These are phyloP conservation scores for Phyllosticta citriasiana DNA, from an alignment of 2,329 filamentous ascomycete genomes.

Conservation along the genomic window DNA sequence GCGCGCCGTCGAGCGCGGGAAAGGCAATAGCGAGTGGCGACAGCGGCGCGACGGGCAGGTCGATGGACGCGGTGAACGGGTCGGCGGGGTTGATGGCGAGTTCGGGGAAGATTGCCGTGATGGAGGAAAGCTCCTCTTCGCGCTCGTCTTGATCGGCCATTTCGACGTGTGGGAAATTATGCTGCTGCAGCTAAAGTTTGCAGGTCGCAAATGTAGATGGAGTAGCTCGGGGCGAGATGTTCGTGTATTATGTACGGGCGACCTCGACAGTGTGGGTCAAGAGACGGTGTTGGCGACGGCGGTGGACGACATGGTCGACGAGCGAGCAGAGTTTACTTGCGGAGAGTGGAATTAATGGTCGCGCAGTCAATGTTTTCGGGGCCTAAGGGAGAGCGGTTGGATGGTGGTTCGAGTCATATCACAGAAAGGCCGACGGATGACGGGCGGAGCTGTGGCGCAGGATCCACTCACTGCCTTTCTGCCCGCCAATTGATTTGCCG, in stretches of 20 bases:
- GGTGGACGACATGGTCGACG: too few species aligned
- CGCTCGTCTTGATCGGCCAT: conserved; percentile 40
- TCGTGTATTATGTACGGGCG: background rate
- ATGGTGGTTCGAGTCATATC: too few species aligned
- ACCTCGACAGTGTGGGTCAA: background rate
- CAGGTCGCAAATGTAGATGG: background rate
- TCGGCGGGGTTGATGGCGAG: conserved; percentile 38
- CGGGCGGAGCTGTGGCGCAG: too few species aligned
- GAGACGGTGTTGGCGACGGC: background rate
- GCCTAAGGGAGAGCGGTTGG: too few species aligned
- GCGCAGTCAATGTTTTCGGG: too few species aligned
- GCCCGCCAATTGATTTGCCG: too few species aligned
- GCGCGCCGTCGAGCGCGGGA: conserved; percentile 22
- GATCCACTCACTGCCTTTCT: too few species aligned
- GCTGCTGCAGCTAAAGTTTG: background rate
- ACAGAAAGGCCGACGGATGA: too few species aligned
- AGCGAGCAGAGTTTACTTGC: too few species aligned
- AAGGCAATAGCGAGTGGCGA: conserved; percentile 39
- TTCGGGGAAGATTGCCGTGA: conserved; percentile 54
- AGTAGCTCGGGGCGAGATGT: background rate
- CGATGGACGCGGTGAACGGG: conserved; percentile 42
- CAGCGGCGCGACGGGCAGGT: conserved; percentile 46
- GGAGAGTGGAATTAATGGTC: too few species aligned
- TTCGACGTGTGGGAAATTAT: background rate
- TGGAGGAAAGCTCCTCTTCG: conserved; percentile 47